A percentile compares a stretch with the other conserved stretches of the same genome.
Evolutionary conservation across 176 grass and related monocot genomes (phyloP).

Genomic region (Otatea glauca): DNA sequence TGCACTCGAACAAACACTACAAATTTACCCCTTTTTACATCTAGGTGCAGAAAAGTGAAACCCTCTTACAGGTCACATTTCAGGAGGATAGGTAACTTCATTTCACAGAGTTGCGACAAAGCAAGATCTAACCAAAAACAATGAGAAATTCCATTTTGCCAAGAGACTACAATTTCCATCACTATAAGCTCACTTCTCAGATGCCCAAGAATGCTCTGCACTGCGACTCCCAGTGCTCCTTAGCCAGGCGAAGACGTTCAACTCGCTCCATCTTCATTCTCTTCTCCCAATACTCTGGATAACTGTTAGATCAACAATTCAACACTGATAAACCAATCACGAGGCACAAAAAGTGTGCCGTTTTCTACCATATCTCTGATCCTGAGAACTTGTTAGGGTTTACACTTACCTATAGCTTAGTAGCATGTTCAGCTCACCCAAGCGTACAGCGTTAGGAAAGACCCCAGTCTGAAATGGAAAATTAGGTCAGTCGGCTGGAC

Average conservation of each 20-base stretch:
- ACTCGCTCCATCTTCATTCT: slow-evolving; percentile 62
- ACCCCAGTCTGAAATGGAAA: slow-evolving; percentile 61
- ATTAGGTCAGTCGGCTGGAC: not conserved
- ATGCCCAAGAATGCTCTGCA: slow-evolving; percentile 74
- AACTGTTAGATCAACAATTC: slow-evolving; percentile 52
- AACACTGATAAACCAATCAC: not conserved
- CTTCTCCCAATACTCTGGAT: slow-evolving; percentile 78
- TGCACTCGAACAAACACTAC: not conserved
- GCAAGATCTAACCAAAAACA: slow-evolving; percentile 2
- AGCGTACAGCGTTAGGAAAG: slow-evolving; percentile 60
- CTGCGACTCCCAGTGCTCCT: slow-evolving; percentile 79
- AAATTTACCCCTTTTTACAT: not conserved
- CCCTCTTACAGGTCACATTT: not conserved
- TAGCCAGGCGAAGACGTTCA: slow-evolving; percentile 67
- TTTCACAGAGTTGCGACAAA: slow-evolving; percentile 25
- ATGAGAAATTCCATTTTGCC: slow-evolving; percentile 4
- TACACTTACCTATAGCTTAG: slow-evolving; percentile 63
- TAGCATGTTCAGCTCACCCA: slow-evolving; percentile 83
- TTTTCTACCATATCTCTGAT: not conserved
- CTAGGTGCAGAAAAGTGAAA: slow-evolving; percentile 5
- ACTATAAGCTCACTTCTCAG: slow-evolving; percentile 8
- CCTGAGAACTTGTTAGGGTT: not conserved
- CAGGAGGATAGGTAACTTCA: not conserved
- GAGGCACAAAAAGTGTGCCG: not conserved
- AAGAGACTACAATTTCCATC: not conserved